Evolutionary conservation across 164 flowering plant species (phyloP).

Genomic region (Vitis labrusca): DNA sequence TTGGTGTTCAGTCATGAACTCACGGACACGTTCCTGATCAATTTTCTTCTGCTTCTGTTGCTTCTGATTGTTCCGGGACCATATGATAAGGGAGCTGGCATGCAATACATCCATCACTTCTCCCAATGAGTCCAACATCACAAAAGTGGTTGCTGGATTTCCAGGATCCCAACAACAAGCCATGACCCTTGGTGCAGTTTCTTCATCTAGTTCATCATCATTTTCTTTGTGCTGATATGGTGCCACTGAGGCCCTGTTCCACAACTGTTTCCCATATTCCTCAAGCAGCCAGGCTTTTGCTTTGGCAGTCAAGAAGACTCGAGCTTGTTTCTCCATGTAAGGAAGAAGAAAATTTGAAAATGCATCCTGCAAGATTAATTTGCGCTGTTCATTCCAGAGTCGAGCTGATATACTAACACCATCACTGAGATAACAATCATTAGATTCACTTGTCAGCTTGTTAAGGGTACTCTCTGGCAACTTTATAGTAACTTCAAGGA

Average conservation of each 20-base stretch:
- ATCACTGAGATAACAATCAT: slow-evolving; percentile 71
- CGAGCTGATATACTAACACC: slow-evolving; percentile 88
- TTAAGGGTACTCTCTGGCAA: slow-evolving; percentile 46
- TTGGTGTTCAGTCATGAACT: slow-evolving; percentile 89
- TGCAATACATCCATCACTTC: slow-evolving; percentile 82
- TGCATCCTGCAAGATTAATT: slow-evolving; percentile 75
- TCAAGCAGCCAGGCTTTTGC: slow-evolving; percentile 72
- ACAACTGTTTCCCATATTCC: slow-evolving; percentile 82
- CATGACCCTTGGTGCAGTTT: slow-evolving; percentile 85
- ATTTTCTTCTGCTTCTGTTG: slow-evolving; percentile 87
- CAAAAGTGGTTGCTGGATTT: slow-evolving; percentile 93
- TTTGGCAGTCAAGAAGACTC: slow-evolving; percentile 63
- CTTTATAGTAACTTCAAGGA: slow-evolving; percentile 72
- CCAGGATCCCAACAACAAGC: slow-evolving; percentile 99
- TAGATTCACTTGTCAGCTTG: slow-evolving; percentile 52
- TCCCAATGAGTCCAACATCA: slow-evolving; percentile 92
- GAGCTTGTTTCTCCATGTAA: slow-evolving; percentile 92
- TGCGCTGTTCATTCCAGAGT: slow-evolving; percentile 92
- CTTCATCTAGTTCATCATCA: slow-evolving; percentile 68
- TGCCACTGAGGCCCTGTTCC: slow-evolving; percentile 85
- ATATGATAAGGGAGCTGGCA: slow-evolving; percentile 66
- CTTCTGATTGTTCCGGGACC: slow-evolving; percentile 60
- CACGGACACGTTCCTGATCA: slow-evolving; percentile 79
- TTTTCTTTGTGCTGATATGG: slow-evolving; percentile 79
- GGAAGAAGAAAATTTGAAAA: slow-evolving; percentile 63